Evolutionary conservation across 352 stramenopile species (phyloP).

Genomic region (Phytophthora idaei): DNA sequence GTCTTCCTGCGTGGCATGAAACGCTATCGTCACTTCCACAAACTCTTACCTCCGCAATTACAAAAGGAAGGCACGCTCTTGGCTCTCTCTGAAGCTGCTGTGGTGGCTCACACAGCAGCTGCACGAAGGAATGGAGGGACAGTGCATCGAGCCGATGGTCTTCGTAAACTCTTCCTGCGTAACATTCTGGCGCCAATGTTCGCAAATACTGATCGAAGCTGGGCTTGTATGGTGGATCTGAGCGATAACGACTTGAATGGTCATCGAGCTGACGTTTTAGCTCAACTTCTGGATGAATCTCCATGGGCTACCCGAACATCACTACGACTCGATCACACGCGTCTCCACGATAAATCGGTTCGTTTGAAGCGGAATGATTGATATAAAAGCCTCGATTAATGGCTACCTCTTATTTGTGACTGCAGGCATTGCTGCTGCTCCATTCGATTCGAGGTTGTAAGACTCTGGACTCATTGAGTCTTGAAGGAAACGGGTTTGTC

Average conservation of each 20-base stretch:
- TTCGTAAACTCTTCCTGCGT: slow-evolving; percentile 53
- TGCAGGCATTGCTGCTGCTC: slow-evolving; percentile 60
- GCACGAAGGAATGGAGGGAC: slow-evolving; percentile 15
- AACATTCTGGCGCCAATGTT: slow-evolving; percentile 76
- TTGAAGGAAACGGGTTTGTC: slow-evolving; percentile 73
- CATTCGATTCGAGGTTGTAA: slow-evolving; percentile 62
- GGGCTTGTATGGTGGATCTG: slow-evolving; percentile 59
- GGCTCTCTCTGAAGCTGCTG: slow-evolving; percentile 25
- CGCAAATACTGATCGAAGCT: slow-evolving; percentile 49
- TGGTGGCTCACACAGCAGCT: slow-evolving; percentile 34
- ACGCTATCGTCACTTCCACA: slow-evolving; percentile 35
- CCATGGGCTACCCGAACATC: slow-evolving; percentile 46
- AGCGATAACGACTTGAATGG: slow-evolving; percentile 81
- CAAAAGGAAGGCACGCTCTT: slow-evolving; percentile 33
- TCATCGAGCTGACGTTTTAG: slow-evolving; percentile 48
- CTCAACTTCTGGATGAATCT: slow-evolving; percentile 54
- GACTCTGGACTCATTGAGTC: slow-evolving; percentile 60
- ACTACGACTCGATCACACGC: slow-evolving; percentile 60
- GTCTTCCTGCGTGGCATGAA: slow-evolving; percentile 74
- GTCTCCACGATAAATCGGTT: slow-evolving; percentile 66
- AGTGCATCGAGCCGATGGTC: slow-evolving; percentile 36
- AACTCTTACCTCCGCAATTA: slow-evolving; percentile 23
- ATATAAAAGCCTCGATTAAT: background rate
- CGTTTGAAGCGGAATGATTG: background rate
- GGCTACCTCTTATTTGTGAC: slow-evolving; percentile 10